phyloP scores from a whole-genome alignment of 2,329 filamentous ascomycete species.

The Keithomyces neogunnii region DNA sequence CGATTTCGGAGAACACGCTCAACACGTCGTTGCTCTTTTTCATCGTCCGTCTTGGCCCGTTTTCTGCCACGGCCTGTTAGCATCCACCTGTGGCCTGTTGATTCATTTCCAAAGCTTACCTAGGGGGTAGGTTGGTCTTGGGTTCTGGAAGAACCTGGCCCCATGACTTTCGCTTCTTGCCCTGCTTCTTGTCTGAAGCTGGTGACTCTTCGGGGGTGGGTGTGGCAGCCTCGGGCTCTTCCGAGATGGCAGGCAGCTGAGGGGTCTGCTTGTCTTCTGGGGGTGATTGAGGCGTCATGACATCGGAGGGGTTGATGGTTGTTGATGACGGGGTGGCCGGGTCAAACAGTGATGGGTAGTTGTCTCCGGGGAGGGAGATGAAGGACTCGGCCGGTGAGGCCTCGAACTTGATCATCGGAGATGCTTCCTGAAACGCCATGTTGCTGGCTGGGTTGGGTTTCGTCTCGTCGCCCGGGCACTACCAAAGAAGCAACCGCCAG shows the following conservation, averaged over 20 bases:
- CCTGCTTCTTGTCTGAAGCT: constrained; percentile 55
- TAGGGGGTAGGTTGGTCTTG: constrained; percentile 90
- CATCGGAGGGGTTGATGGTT: constrained; percentile 37
- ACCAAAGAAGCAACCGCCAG: too few relatives aligned
- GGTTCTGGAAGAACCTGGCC: constrained; percentile 93
- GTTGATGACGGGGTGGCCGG: constrained; percentile 21
- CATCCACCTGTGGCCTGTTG: neutral
- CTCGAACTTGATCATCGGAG: constrained; percentile 43
- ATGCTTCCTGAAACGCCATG: constrained; percentile 32
- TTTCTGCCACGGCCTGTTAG: constrained; percentile 47
- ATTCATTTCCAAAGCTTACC: constrained; percentile 40
- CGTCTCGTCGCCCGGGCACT: neutral
- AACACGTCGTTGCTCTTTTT: constrained; percentile 96
- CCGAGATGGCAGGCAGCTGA: constrained; percentile 15
- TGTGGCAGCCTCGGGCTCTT: constrained; percentile 9
- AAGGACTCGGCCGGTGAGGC: constrained; percentile 46
- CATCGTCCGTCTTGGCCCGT: constrained; percentile 96
- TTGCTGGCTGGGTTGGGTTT: constrained; percentile 4
- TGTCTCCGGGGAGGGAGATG: constrained; percentile 40
- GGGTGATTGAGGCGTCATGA: constrained; percentile 39
- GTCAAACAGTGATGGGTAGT: constrained; percentile 40
- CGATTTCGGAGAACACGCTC: constrained; percentile 96
- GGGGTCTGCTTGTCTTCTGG: constrained; percentile 21
- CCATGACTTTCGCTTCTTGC: constrained; percentile 98
- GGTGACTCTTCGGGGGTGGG: constrained; percentile 8